Conservation (phyloP, 164 flowering plant species). For the Piper longum region DNA sequence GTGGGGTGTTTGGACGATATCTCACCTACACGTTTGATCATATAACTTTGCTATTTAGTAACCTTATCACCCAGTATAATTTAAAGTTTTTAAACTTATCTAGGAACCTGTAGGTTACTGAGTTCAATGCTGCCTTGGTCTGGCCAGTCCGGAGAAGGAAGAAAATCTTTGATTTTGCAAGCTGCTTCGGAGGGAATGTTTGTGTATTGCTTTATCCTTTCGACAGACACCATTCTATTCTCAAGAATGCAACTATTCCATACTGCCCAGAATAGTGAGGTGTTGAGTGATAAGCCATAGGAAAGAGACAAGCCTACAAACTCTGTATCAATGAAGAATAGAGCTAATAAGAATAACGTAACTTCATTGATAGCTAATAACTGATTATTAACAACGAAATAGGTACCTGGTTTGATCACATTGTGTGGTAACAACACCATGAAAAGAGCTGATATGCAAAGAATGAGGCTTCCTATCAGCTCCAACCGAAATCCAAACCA, state of each 20-base stretch:
- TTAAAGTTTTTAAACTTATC: neutral
- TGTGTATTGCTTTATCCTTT: slow-evolving; percentile 80
- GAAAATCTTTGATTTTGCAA: slow-evolving; percentile 39
- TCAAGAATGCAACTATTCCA: slow-evolving; percentile 57
- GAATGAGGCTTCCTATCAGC: too few relatives aligned
- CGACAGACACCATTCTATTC: slow-evolving; percentile 71
- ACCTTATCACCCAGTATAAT: neutral
- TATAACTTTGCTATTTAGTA: too few relatives aligned
- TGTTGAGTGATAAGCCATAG: slow-evolving; percentile 52
- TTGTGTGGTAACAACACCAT: too few relatives aligned
- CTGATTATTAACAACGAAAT: too few relatives aligned
- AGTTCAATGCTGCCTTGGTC: slow-evolving; percentile 52
- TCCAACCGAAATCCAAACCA: too few relatives aligned
- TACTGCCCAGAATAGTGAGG: slow-evolving; percentile 42
- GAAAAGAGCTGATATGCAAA: too few relatives aligned
- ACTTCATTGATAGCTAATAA: neutral
- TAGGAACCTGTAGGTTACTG: slow-evolving; percentile 41
- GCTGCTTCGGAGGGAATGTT: slow-evolving; percentile 66
- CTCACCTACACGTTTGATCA: slow-evolving; percentile 31
- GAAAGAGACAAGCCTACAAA: slow-evolving; percentile 85
- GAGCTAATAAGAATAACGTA: too few relatives aligned
- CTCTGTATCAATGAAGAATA: slow-evolving; percentile 22
- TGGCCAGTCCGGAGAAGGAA: slow-evolving; percentile 81
- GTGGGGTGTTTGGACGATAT: slow-evolving; percentile 69
- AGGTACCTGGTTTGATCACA: too few relatives aligned